Percentiles rank a stretch among this genome's conserved stretches.
Evolutionary conservation across 169 alveolate genomes (phyloP).

Genomic region (Ichthyophthirius multifiliis): DNA sequence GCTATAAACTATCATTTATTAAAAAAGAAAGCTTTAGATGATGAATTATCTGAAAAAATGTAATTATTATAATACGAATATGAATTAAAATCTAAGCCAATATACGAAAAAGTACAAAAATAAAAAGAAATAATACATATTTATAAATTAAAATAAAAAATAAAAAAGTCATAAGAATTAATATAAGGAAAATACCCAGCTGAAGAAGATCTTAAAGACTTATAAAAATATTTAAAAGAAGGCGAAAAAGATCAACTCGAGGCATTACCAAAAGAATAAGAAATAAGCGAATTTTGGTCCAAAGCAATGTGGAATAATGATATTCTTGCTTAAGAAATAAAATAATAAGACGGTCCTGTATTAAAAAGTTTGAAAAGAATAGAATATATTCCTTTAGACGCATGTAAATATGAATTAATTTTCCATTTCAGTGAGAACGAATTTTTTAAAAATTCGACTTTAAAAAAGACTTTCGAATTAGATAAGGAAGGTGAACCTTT

Average conservation of each 20-base stretch:
- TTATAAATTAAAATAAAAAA: neutral
- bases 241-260: slow-evolving; percentile 20
- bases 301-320: slow-evolving; percentile 42
- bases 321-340: slow-evolving; percentile 34
- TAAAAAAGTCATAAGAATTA: slow-evolving; percentile 23
- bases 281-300: slow-evolving; percentile 48
- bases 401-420: slow-evolving; percentile 37
- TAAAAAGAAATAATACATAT: neutral
- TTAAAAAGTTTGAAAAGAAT: slow-evolving; percentile 41
- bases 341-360: slow-evolving; percentile 52
- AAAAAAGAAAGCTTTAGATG: slow-evolving; percentile 24
- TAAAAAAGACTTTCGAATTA: slow-evolving; percentile 44
- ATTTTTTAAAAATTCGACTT: slow-evolving; percentile 45
- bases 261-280: neutral
- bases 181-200: slow-evolving; percentile 22
- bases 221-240: slow-evolving; percentile 19
- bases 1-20: slow-evolving; percentile 24
- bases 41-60: slow-evolving; percentile 12
- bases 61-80: slow-evolving; percentile 8
- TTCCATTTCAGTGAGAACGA: slow-evolving; percentile 59
- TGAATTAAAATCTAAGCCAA: slow-evolving; percentile 9
- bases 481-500: slow-evolving; percentile 37
- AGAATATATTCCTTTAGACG: slow-evolving; percentile 30
- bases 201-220: slow-evolving; percentile 37
- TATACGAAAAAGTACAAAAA: neutral